phyloP scores from a whole-genome alignment of 768 basidiomycete species.

The Dentipellis sp. region DNA sequence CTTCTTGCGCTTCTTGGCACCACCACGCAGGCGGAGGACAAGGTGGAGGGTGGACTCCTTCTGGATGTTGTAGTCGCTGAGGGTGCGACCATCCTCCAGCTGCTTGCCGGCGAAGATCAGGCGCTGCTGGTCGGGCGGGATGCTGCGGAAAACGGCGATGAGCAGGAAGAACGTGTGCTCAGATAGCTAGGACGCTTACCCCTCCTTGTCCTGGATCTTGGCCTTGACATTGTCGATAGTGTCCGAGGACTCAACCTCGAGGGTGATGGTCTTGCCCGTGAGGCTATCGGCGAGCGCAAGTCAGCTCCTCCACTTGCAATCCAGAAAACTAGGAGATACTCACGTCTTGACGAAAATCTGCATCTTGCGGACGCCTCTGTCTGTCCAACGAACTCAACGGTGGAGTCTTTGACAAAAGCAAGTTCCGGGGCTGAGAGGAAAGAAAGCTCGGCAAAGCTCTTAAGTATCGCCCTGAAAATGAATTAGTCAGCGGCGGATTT shows the following conservation, averaged over 20 bases:
- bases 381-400: constrained; percentile 84
- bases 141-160: constrained; percentile 32
- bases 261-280: constrained; percentile 97
- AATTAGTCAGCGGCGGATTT: constrained; percentile 16
- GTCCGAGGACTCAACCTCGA: constrained; percentile 96
- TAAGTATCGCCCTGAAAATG: constrained; percentile 14
- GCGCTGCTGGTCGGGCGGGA: constrained; percentile 92
- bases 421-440: constrained; percentile 29
- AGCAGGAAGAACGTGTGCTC: not conserved
- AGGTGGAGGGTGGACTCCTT: constrained; percentile 99
- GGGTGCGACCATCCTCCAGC: constrained; percentile 96
- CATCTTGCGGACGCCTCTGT: constrained; percentile 75
- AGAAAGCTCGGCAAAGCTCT: constrained; percentile 7
- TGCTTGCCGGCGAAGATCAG: constrained; percentile 99
- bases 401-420: constrained; percentile 91
- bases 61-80: constrained; percentile 96
- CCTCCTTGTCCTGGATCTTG: constrained; percentile 97
- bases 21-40: constrained; percentile 96
- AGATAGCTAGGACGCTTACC: constrained; percentile 38
- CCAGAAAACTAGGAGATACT: constrained; percentile 20
- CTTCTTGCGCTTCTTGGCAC: constrained; percentile 99
- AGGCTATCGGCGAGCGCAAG: constrained; percentile 43
- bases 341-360: constrained; percentile 99
- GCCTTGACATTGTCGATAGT: constrained; percentile 98
- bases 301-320: too few species aligned